These are phyloP conservation scores for Cyclocybe aegerita DNA, from an alignment of 768 basidiomycete species.

Conservation along the genomic window DNA sequence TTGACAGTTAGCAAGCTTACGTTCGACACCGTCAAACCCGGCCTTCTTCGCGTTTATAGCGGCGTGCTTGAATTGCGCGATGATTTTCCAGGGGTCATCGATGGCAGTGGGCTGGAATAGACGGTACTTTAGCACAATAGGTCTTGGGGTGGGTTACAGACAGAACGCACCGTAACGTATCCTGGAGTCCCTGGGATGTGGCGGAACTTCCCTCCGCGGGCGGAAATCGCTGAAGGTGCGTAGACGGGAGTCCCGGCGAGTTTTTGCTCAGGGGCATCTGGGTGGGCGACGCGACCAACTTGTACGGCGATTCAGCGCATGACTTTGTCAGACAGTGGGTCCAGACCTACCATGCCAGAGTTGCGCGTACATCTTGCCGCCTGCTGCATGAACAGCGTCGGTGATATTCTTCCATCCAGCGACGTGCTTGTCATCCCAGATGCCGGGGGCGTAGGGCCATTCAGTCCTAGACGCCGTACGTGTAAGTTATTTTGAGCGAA, in stretches of 20 bases:
- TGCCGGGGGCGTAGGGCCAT: constrained; percentile 44
- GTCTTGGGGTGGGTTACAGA: too few species aligned
- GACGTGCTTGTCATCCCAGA: constrained; percentile 45
- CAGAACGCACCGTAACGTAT: constrained; percentile 32
- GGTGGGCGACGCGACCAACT: constrained; percentile 37
- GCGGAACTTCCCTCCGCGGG: constrained; percentile 40
- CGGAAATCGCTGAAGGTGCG: constrained; percentile 42
- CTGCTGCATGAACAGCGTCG: constrained; percentile 45
- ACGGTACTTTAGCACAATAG: too few species aligned
- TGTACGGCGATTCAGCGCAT: not conserved
- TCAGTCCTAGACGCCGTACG: constrained; percentile 31
- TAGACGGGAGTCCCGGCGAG: constrained; percentile 39
- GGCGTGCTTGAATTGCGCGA: constrained; percentile 37
- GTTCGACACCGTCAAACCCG: constrained; percentile 53
- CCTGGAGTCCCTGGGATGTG: constrained; percentile 35
- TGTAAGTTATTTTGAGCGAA: not conserved
- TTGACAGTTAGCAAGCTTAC: constrained; percentile 18
- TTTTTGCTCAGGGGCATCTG: constrained; percentile 38
- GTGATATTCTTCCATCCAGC: constrained; percentile 47
- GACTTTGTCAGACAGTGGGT: not conserved
- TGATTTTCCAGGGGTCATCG: constrained; percentile 37
- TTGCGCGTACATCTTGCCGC: constrained; percentile 37
- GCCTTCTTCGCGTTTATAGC: constrained; percentile 45
- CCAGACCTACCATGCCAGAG: constrained; percentile 36
- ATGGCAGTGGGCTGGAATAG: constrained; percentile 31